Percentiles rank a stretch among this genome's conserved stretches.
These are phyloP conservation scores for Scedosporium boydii DNA, from an alignment of 2,329 filamentous ascomycete genomes.

Conservation along the genomic window DNA sequence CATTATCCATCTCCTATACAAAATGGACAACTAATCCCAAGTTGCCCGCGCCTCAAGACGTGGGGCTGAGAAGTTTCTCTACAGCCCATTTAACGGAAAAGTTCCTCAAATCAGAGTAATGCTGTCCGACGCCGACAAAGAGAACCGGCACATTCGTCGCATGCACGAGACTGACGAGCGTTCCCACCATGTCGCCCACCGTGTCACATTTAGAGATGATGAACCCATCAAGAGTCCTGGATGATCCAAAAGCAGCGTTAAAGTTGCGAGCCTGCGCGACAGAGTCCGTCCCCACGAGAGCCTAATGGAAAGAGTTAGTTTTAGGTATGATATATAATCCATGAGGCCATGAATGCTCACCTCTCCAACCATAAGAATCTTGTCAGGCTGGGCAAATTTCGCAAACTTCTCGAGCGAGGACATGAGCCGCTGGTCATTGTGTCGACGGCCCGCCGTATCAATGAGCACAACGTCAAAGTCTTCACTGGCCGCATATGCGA, in stretches of 20 bases:
- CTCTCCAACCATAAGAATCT: constrained; percentile 89
- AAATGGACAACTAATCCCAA: no score
- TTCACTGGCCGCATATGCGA: constrained; percentile 65
- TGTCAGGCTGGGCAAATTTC: constrained; percentile 90
- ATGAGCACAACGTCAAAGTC: constrained; percentile 91
- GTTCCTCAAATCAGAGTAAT: constrained; percentile 59
- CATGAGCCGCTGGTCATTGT: constrained; percentile 96
- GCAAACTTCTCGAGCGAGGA: constrained; percentile 94
- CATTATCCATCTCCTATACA: no score
- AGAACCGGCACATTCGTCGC: constrained; percentile 93
- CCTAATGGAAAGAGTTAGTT: constrained; percentile 26
- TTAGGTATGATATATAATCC: neutral
- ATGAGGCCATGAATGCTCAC: neutral
- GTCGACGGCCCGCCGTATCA: constrained; percentile 86
- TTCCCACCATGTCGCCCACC: constrained; percentile 97
- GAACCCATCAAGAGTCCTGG: constrained; percentile 80
- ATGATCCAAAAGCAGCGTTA: constrained; percentile 80
- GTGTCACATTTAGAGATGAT: constrained; percentile 99
- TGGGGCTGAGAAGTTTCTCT: constrained; percentile 50
- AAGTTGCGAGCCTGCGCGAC: constrained; percentile 96
- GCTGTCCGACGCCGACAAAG: constrained; percentile 70
- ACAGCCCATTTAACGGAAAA: constrained; percentile 63
- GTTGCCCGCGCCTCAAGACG: neutral
- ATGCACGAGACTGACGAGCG: constrained; percentile 92
- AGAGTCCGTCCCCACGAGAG: constrained; percentile 88